Evolutionary conservation across 768 basidiomycete species (phyloP), one percentile per base, ranked within the genome.

Genomic region (Suillus decipiens): DNA sequence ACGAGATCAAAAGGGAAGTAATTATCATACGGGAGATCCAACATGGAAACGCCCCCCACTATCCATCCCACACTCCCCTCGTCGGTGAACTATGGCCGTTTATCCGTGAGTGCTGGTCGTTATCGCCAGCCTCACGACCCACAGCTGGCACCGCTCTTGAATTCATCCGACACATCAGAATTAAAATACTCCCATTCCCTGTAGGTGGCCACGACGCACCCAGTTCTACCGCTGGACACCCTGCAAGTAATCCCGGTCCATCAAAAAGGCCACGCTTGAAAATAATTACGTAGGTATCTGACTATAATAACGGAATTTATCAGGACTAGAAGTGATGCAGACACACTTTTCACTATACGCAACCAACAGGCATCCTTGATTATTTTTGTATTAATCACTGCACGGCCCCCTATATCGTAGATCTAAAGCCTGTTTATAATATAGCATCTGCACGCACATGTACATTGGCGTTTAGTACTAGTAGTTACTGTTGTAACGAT

Each of bases 21-120:
- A 53, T 53, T 2, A 33, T 53, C 51, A 53, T 53, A 53, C 31
- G 10, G 19, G 51, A 53, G 17, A 53, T 53, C 5, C 51, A 53
- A 19, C 31, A 33, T 11, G 51, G 31, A 33, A 53, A 53, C 2
- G n/a, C 51, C 19, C 51, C 51, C 10, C 10, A 11, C 5, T 53
- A 5, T 12, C 31, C 51, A 5, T 53, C 51, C 17, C 31, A 53
- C 10, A 33, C 31, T 12, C 51, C 17, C 5, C 51, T 53, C 0
- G 51, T 53, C 19, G 2, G 31, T 19, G 51, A 53, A 53, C 11
- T 53, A 17, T 53, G 51, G 51, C 51, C 51, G 19, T 53, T 53
- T 33, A 53, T 53, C 31, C 31, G 51, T 33, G 34, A 17, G 15
- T 56, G 55, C 55, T 56, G 55, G 55, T 56, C 55, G 37, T 56